These are phyloP conservation scores for Trichosporon coremiiforme DNA, from an alignment of 1,284 basidiomycete species.

Conservation along the genomic window DNA sequence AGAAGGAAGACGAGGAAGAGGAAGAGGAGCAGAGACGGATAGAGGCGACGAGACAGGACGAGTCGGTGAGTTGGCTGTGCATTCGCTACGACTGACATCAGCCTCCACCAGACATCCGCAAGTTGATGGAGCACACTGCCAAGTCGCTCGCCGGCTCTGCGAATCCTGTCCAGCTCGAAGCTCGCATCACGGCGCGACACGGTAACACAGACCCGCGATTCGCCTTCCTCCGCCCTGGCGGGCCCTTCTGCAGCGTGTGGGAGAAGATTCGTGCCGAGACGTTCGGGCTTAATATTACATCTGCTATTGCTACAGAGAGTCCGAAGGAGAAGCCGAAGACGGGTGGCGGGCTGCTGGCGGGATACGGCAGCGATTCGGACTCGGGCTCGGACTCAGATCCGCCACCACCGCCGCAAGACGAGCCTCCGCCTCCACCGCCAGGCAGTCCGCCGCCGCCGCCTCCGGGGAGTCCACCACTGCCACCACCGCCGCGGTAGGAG, in stretches of 20 bases:
- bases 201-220: conserved; percentile 66
- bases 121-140: conserved; percentile 75
- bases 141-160: conserved; percentile 66
- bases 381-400: conserved; percentile 29
- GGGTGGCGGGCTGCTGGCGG: conserved; percentile 43
- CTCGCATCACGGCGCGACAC: conserved; percentile 84
- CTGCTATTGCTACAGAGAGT: background rate
- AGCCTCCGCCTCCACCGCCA: conserved; percentile 30
- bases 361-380: conserved; percentile 51
- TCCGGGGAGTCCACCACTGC: conserved; percentile 15
- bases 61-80: conserved; percentile 42
- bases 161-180: conserved; percentile 75
- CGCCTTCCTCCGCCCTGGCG: conserved; percentile 67
- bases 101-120: conserved; percentile 68
- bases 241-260: conserved; percentile 71
- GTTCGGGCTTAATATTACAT: conserved; percentile 30
- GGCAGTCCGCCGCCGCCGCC: conserved; percentile 21
- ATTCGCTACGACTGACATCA: conserved; percentile 43
- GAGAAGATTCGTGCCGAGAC: conserved; percentile 24
- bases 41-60: conserved; percentile 62
- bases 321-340: conserved; percentile 29
- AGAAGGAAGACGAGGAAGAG: conserved; percentile 58
- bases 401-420: conserved; percentile 28
- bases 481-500: background rate
- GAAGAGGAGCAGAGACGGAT: conserved; percentile 67